Base-by-base conservation (phyloP, 73 alveolate species). In the Uronychia setigera region DNA sequence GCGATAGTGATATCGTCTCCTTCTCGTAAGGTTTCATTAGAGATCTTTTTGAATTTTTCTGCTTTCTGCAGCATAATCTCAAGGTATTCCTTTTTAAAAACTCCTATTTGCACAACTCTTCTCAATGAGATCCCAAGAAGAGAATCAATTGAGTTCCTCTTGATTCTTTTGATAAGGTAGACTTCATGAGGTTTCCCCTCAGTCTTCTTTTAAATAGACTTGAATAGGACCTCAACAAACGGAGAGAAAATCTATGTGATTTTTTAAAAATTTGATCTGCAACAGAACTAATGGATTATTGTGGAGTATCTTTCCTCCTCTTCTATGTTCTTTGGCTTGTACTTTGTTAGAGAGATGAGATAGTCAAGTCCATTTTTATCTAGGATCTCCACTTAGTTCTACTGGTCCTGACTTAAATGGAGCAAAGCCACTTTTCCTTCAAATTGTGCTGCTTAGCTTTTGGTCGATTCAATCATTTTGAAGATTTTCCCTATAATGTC, bases 171-270 rank as follows among this genome's bases (percentile, higher is more conserved):
- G 0, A 83, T 33, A 13, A 77, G 30, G 26, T 34, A 26, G 19
- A 58, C n/a, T 32, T 83, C 83, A 1, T 60, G 60, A 30, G 26
- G 57, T 11, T 59, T 35, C 46, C 35, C 35, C 26, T 75, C 76
- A 27, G 79, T n/a, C 26, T 83, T 76, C 29, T 74, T 31, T 26
- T 83, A 31, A 28, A 11, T 32, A 1, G 28, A 31, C 27, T 29
- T 75, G 30, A 26, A 29, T 32, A 83, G 59, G 1, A 29, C n/a
- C 34, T 83, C 90, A 19, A 83, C 90, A 31, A 83, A 74, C 31
- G 60, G 76, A 5, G 90, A 79, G 79, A 83, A 83, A 0, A 83
- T 84, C n/a, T 74, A 78, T 1, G 83, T 81, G 26, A 83, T 83
- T 35, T 83, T 74, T 14, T 74, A 60, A 79, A 81, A 83, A 1